Percentiles rank a stretch among this genome's conserved stretches.
phyloP scores from a whole-genome alignment of 2,329 filamentous ascomycete species.

The Metarhizium rileyi region DNA sequence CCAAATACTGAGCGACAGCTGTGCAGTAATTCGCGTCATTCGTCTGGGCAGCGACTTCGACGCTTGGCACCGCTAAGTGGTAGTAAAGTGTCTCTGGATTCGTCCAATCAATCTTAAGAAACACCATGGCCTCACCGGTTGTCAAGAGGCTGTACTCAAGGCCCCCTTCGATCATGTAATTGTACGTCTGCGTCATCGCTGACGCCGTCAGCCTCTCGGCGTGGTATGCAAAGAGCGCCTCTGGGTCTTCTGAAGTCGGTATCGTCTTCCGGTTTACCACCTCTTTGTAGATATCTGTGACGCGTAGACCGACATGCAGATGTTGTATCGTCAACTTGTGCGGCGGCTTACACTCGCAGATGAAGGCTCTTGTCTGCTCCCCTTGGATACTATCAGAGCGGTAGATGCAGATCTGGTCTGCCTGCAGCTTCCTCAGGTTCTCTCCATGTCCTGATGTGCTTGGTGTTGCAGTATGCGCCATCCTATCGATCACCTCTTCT shows the following conservation, averaged over 20 bases:
- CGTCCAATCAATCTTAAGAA: slow-evolving; percentile 26
- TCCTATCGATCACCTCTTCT: slow-evolving; percentile 17
- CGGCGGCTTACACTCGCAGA: slow-evolving; percentile 37
- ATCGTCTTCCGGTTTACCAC: slow-evolving; percentile 20
- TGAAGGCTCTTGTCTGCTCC: slow-evolving; percentile 9
- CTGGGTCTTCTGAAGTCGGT: slow-evolving; percentile 16
- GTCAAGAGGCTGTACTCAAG: slow-evolving; percentile 33
- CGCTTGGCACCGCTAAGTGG: slow-evolving; percentile 20
- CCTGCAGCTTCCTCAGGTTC: slow-evolving; percentile 15
- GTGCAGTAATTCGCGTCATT: slow-evolving; percentile 13
- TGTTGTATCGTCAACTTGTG: slow-evolving; percentile 33
- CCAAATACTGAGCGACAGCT: slow-evolving; percentile 18
- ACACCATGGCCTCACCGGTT: slow-evolving; percentile 33
- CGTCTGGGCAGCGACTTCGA: slow-evolving; percentile 15
- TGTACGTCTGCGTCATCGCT: slow-evolving; percentile 36
- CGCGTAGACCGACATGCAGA: slow-evolving; percentile 30
- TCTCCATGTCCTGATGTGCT: slow-evolving; percentile 11
- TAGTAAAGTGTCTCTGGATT: slow-evolving; percentile 19
- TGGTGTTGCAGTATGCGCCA: slow-evolving; percentile 7
- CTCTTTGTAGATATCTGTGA: slow-evolving; percentile 31
- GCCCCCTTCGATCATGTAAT: slow-evolving; percentile 38
- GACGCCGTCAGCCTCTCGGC: slow-evolving; percentile 29
- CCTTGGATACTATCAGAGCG: slow-evolving; percentile 7
- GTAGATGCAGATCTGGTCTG: slow-evolving; percentile 22
- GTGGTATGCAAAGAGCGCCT: slow-evolving; percentile 22